These are phyloP conservation scores for Scheffersomyces segobiensis DNA, from an alignment of 1,139 yeast genomes.

Conservation along the genomic window DNA sequence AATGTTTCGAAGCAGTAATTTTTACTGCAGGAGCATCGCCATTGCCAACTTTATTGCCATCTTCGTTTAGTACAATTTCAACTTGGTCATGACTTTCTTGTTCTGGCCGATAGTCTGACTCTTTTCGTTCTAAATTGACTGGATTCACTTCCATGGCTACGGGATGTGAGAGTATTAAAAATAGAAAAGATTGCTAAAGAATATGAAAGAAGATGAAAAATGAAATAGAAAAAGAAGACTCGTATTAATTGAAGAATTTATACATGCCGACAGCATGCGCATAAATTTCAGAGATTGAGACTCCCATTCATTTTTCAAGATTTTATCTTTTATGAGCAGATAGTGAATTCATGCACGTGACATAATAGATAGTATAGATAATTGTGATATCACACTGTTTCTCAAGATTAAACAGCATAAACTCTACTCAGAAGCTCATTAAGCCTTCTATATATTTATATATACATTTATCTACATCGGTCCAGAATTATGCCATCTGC, in stretches of 20 bases:
- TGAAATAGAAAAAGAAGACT: background rate
- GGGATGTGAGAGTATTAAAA: background rate
- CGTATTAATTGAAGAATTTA: background rate
- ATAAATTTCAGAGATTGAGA: background rate
- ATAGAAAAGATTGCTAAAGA: background rate
- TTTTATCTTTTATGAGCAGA: background rate
- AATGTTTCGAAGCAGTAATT: background rate
- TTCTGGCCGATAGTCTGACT: background rate
- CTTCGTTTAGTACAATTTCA: background rate
- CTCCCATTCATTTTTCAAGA: background rate
- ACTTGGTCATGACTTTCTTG: conserved; percentile 1
- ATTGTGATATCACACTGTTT: no score
- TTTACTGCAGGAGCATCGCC: background rate
- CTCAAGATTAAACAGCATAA: no score
- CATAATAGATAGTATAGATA: background rate
- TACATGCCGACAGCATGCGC: background rate
- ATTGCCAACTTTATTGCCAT: background rate
- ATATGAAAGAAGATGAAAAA: background rate
- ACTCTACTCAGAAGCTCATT: no score
- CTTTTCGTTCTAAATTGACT: background rate
- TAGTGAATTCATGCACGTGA: background rate
- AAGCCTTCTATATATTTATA: no score
- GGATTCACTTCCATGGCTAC: background rate
- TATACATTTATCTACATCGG: no score
- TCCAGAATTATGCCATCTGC: background rate